Evolutionary conservation across 176 grass and related monocot species (phyloP).

Genomic region (Phyllostachys edulis): DNA sequence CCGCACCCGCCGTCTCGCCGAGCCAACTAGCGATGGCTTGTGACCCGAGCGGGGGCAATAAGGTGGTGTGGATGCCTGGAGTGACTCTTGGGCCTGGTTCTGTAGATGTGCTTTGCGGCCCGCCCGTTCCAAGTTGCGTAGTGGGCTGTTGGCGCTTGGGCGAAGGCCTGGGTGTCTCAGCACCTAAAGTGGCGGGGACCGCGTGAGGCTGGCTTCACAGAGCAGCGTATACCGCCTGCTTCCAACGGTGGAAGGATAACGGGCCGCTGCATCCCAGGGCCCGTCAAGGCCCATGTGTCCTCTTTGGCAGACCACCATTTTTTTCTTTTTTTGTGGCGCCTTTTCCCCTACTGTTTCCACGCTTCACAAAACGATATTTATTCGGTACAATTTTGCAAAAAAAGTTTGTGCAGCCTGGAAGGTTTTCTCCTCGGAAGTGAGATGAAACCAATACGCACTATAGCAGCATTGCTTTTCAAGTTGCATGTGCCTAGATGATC

Average conservation of each 20-base stretch:
- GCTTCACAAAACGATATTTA: too few species aligned
- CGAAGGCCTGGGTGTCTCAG: background rate
- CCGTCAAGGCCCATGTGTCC: background rate
- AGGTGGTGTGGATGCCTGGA: conserved; percentile 21
- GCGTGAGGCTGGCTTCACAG: background rate
- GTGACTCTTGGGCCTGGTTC: background rate
- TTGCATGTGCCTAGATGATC: too few species aligned
- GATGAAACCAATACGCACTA: too few species aligned
- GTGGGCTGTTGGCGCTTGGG: background rate
- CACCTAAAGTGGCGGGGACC: background rate
- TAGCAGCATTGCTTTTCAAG: too few species aligned
- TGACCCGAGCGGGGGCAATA: conserved; percentile 15
- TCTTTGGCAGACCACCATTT: background rate
- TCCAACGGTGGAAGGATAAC: conserved; percentile 41
- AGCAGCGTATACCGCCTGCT: background rate
- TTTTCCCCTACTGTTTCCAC: too few species aligned
- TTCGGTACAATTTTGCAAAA: too few species aligned
- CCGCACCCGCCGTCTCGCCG: background rate
- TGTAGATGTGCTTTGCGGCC: background rate
- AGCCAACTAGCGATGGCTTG: conserved; percentile 20
- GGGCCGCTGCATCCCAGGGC: background rate
- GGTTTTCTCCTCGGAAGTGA: too few species aligned
- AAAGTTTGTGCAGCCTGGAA: too few species aligned
- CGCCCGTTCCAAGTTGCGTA: conserved; percentile 17
- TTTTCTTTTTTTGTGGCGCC: too few species aligned